Conservation (phyloP, 805 yeast species). For the Alloascoidea hylecoeti region DNA sequence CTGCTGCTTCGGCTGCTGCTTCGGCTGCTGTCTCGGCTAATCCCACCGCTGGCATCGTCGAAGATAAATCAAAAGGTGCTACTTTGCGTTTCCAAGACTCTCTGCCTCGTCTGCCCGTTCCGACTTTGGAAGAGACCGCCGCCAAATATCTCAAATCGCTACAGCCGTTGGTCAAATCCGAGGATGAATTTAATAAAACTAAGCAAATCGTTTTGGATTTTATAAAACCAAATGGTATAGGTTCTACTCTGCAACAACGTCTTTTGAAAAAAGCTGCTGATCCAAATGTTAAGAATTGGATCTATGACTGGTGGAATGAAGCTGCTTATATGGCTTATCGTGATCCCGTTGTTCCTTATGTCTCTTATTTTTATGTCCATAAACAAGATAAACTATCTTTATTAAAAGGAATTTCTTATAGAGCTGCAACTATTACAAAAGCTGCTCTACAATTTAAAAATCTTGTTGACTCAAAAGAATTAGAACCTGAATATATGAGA, state of each 20-base stretch:
- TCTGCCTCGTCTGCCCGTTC: slow-evolving; percentile 82
- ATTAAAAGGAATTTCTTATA: slow-evolving; percentile 18
- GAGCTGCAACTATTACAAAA: slow-evolving; percentile 63
- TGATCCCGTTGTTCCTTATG: slow-evolving; percentile 92
- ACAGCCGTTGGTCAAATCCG: slow-evolving; percentile 43
- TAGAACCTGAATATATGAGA: slow-evolving; percentile 69
- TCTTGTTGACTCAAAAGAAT: slow-evolving; percentile 50
- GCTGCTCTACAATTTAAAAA: slow-evolving; percentile 57
- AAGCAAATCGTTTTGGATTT: slow-evolving; percentile 52
- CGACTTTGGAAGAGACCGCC: slow-evolving; percentile 60
- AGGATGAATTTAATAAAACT: slow-evolving; percentile 38
- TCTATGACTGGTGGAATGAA: slow-evolving; percentile 86
- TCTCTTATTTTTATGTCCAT: slow-evolving; percentile 81
- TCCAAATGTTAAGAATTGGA: slow-evolving; percentile 66
- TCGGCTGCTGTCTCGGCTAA: no score
- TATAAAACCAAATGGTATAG: slow-evolving; percentile 42
- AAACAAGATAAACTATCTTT: slow-evolving; percentile 36
- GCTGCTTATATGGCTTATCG: slow-evolving; percentile 83
- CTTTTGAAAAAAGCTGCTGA: slow-evolving; percentile 40
- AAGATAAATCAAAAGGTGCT: not conserved
- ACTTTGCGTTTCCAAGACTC: slow-evolving; percentile 34
- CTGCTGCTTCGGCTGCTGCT: no score
- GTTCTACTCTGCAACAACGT: slow-evolving; percentile 55
- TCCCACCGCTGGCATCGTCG: not conserved
- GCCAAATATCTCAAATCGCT: slow-evolving; percentile 56